A percentile compares a stretch with the other conserved stretches of the same genome.
Evolutionary conservation across 2,329 filamentous ascomycete genomes (phyloP).

Genomic region (Talaromyces sp.): DNA sequence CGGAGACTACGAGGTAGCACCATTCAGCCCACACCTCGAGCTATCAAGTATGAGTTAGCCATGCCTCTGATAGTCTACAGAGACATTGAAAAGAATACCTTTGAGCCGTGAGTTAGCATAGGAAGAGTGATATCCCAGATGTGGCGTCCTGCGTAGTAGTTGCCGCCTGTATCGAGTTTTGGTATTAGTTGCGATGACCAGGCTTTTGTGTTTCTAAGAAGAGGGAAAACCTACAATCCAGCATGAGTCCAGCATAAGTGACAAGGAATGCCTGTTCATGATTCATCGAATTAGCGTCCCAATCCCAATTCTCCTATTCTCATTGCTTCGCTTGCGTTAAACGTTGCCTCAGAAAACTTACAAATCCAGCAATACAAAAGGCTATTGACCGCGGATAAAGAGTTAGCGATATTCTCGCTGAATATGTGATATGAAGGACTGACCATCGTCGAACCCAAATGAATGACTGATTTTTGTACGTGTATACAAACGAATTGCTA

Average conservation of each 20-base stretch:
- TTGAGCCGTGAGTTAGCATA: slow-evolving; percentile 3
- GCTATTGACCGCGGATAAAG: not conserved
- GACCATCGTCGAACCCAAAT: slow-evolving; percentile 10
- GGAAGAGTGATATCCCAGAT: slow-evolving; percentile 10
- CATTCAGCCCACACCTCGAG: slow-evolving; percentile 11
- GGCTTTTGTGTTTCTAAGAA: not conserved
- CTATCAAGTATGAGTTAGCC: not conserved
- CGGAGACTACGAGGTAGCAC: slow-evolving; percentile 8
- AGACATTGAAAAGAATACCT: not conserved
- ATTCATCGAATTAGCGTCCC: not conserved
- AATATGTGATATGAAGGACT: not conserved
- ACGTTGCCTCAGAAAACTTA: not conserved
- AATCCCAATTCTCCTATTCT: not conserved
- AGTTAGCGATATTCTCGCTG: not conserved
- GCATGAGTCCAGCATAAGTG: slow-evolving; percentile 8
- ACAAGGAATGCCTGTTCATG: not conserved
- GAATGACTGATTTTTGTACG: not conserved
- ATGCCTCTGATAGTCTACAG: not conserved
- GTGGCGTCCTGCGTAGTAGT: slow-evolving; percentile 5
- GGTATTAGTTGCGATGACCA: not conserved
- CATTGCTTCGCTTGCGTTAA: not conserved
- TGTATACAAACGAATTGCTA: slow-evolving; percentile 1
- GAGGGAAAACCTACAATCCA: not conserved
- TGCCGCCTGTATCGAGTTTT: not conserved
- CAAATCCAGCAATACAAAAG: slow-evolving; percentile 8